A percentile compares a stretch with the other conserved stretches of the same genome.
Evolutionary conservation across 805 yeast species (phyloP).

Genomic region (Yamadazyma ubonensis): DNA sequence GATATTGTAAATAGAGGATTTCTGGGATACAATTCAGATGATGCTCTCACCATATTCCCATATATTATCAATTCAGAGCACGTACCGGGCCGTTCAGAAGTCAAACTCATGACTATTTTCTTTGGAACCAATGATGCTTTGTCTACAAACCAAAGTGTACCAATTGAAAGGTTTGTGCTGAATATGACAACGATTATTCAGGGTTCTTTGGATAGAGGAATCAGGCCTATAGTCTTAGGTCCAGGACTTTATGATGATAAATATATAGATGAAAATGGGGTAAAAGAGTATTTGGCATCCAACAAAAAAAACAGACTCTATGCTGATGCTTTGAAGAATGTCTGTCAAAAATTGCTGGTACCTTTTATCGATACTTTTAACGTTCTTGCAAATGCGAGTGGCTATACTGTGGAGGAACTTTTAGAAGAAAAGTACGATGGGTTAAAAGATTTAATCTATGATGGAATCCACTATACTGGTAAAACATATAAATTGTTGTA

Average conservation of each 20-base stretch:
- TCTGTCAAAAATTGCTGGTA: conserved; percentile 47
- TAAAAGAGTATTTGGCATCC: conserved; percentile 30
- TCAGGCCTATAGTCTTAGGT: conserved; percentile 58
- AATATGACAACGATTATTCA: conserved; percentile 49
- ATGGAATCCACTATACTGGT: conserved; percentile 63
- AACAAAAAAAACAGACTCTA: conserved; percentile 48
- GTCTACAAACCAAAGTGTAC: conserved; percentile 42
- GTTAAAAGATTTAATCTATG: conserved; percentile 24
- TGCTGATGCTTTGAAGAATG: conserved; percentile 45
- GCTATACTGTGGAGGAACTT: conserved; percentile 37
- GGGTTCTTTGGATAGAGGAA: conserved; percentile 37
- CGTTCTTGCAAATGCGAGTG: conserved; percentile 35
- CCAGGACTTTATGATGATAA: conserved; percentile 56
- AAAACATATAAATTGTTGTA: conserved; percentile 51
- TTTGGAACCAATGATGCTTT: conserved; percentile 77
- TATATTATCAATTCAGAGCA: conserved; percentile 46
- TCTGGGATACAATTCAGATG: conserved; percentile 70
- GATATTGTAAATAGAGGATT: conserved; percentile 76
- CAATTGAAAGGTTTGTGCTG: conserved; percentile 44
- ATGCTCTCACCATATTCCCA: conserved; percentile 43
- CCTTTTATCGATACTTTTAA: conserved; percentile 60
- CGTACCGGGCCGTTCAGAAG: conserved; percentile 17
- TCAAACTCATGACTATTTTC: conserved; percentile 57
- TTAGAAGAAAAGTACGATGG: conserved; percentile 31
- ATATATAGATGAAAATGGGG: conserved; percentile 4